These are phyloP conservation scores for Domatiomyces catenatus DNA, from an alignment of 2,329 filamentous ascomycete species.

Conservation along the genomic window DNA sequence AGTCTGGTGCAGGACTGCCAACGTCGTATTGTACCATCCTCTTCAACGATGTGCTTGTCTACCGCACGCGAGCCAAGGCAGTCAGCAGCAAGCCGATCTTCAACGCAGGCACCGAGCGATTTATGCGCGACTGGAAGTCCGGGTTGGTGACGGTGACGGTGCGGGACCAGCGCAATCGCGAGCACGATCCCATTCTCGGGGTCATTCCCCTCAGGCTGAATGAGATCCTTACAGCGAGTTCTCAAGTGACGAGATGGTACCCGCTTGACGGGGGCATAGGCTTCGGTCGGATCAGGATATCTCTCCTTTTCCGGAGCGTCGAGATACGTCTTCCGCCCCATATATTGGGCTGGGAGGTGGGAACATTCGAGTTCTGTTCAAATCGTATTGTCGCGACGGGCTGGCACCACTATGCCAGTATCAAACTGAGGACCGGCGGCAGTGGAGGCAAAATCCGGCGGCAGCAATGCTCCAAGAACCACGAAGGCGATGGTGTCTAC, in stretches of 20 bases:
- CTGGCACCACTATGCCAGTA: constrained; percentile 47
- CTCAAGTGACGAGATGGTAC: constrained; percentile 82
- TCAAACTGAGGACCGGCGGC: constrained; percentile 71
- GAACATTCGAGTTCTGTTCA: constrained; percentile 76
- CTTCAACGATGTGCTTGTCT: constrained; percentile 37
- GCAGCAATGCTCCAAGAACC: constrained; percentile 43
- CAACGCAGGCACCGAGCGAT: constrained; percentile 87
- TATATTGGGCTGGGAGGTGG: constrained; percentile 87
- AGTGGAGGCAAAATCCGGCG: constrained; percentile 57
- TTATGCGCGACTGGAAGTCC: constrained; percentile 85
- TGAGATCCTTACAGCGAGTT: constrained; percentile 74
- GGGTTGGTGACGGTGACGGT: constrained; percentile 75
- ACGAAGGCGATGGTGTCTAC: constrained; percentile 44
- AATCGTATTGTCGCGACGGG: constrained; percentile 46
- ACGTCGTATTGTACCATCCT: constrained; percentile 83
- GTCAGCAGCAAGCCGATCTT: constrained; percentile 92
- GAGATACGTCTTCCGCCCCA: constrained; percentile 71
- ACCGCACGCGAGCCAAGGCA: constrained; percentile 88
- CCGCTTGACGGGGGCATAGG: constrained; percentile 90
- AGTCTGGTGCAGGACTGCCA: constrained; percentile 42
- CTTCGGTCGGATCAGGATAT: constrained; percentile 78
- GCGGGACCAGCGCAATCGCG: constrained; percentile 70
- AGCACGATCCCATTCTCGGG: constrained; percentile 89
- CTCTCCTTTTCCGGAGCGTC: constrained; percentile 74
- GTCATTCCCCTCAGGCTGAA: constrained; percentile 78